A percentile compares a stretch with the other conserved stretches of the same genome.
Evolutionary conservation across 169 alveolate species (phyloP).

Genomic region (Plasmodium falciparum): DNA sequence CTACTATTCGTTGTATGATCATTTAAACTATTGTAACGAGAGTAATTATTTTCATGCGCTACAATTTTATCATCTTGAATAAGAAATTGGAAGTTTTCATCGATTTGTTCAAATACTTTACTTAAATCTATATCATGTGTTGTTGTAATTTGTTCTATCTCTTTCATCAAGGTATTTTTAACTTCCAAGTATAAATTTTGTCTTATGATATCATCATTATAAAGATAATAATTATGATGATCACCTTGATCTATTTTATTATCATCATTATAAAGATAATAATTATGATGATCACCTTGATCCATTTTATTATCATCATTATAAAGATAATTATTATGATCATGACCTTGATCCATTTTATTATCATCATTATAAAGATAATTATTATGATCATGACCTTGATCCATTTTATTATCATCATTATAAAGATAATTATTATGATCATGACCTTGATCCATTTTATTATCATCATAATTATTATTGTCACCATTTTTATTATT

Average conservation of each 20-base stretch:
- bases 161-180: slow-evolving; percentile 5
- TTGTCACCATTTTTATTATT: too few species aligned
- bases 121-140: slow-evolving; percentile 31
- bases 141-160: slow-evolving; percentile 6
- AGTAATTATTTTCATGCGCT: not conserved
- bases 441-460: too few species aligned
- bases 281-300: not conserved
- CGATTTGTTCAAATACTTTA: slow-evolving; percentile 26
- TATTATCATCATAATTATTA: too few species aligned
- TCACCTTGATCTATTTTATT: not conserved
- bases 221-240: not conserved
- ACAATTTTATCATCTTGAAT: not conserved
- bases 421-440: not conserved
- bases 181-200: not conserved
- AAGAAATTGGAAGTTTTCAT: slow-evolving; percentile 23
- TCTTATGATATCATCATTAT: not conserved
- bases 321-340: not conserved
- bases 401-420: not conserved
- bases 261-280: too few species aligned
- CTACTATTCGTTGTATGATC: not conserved
- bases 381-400: not conserved
- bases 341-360: not conserved
- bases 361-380: too few species aligned
- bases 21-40: not conserved
- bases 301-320: not conserved